Evolutionary conservation across 306 rosid genomes (phyloP).

Genomic region (Rosa multiflora): DNA sequence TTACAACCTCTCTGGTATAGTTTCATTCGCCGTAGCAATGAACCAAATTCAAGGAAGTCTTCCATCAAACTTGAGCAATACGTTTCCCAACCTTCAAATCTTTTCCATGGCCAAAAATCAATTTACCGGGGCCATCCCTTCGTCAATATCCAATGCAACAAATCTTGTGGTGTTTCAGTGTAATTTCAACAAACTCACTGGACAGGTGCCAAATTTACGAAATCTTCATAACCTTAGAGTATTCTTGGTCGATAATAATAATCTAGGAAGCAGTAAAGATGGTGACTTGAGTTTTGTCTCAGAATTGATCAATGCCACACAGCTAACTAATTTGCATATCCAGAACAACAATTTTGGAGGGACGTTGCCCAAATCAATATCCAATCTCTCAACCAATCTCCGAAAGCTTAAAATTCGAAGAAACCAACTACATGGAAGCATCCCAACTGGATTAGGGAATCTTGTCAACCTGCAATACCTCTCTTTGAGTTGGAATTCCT

Average conservation of each 20-base stretch:
- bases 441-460: neutral
- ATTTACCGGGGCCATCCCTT: neutral
- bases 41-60: neutral
- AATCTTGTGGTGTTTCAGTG: neutral
- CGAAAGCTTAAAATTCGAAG: fast-evolving
- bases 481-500: too few relatives aligned
- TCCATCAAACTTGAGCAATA: neutral
- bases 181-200: neutral
- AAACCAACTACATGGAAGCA: neutral
- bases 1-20: constrained; percentile 24
- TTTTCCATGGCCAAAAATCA: fast-evolving
- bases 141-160: neutral
- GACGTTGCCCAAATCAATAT: neutral
- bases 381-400: neutral
- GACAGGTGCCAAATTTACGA: neutral
- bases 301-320: neutral
- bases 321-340: fast-evolving
- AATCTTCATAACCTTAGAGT: fast-evolving
- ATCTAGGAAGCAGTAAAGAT: neutral
- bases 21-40: fast-evolving
- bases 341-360: neutral
- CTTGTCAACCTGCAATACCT: neutral
- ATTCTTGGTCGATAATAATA: fast-evolving
- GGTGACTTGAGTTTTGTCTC: neutral
- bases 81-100: neutral